Percentiles rank a stretch among this genome's conserved stretches.
These are phyloP conservation scores for Amanita thiersii DNA, from an alignment of 768 basidiomycete species.

Conservation along the genomic window DNA sequence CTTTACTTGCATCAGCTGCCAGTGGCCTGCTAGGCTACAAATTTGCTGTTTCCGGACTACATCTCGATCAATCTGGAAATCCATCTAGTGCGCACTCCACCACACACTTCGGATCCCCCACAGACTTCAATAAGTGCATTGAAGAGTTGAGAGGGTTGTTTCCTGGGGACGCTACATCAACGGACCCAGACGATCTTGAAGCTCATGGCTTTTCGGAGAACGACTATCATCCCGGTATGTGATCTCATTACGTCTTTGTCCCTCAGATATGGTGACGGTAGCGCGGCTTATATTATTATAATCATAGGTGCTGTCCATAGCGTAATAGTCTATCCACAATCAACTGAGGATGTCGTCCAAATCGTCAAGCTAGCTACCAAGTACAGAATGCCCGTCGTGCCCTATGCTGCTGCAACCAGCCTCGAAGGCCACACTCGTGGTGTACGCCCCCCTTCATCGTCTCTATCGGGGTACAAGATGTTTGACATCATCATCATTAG, in stretches of 20 bases:
- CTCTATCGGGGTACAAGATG: not conserved
- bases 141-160: constrained; percentile 37
- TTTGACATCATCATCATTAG: constrained; percentile 15
- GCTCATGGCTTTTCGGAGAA: constrained; percentile 48
- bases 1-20: not conserved
- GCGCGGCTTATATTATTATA: not conserved
- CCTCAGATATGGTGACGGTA: not conserved
- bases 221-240: constrained; percentile 42
- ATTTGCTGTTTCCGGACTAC: not conserved
- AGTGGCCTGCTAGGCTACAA: not conserved
- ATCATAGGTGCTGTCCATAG: constrained; percentile 36
- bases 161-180: constrained; percentile 32
- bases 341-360: constrained; percentile 76
- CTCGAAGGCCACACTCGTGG: constrained; percentile 71
- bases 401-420: constrained; percentile 78
- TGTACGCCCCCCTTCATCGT: constrained; percentile 27
- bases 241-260: not conserved
- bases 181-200: constrained; percentile 41
- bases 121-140: constrained; percentile 48
- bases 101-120: constrained; percentile 40
- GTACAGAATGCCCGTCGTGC: constrained; percentile 68
- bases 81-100: too few relatives aligned
- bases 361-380: constrained; percentile 70
- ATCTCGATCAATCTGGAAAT: not conserved
- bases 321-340: constrained; percentile 55